Evolutionary conservation across 1,139 yeast genomes (phyloP), one percentile per base, ranked within the genome.

Genomic region (Candida gigantensis): DNA sequence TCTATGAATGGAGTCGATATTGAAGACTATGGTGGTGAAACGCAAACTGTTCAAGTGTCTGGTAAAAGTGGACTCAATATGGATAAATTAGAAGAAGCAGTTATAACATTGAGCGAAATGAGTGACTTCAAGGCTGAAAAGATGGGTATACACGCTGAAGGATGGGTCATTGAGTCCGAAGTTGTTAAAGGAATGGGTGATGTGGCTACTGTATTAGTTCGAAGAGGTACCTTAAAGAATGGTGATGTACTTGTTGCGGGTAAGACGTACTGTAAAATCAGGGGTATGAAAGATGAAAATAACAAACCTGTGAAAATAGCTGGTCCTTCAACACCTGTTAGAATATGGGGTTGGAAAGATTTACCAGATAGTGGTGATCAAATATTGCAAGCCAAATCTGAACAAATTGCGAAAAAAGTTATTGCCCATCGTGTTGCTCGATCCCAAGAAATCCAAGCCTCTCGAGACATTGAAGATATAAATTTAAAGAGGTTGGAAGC

Each of bases 1-100:
- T 79, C 95, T 2, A 65, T 77, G 1, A 72, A 87, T 42, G 97
- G 80, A 3, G 80, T 92, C 13, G 94, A 87, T 47, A 83, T 88
- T 21, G 98, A 92, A 55, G 92, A 85, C 43, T 86, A 83, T 53
- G 98, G 99, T 39, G 98, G 99, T 35, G 97, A 92, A 20, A 84
- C 92, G 1, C 97, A 90, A 56, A 84, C 88, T 0, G 89, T 92
- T 2, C 77, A 79, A 40, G 92, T 94, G 1, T 85, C 96, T 17
- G 98, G 96, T 0, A 78, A 84, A 43, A 85, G 96, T 1, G 83
- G 83, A 0, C 62, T 80, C 41, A 88, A 88, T 46, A 89, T 92
- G 84, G 94, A 85, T 46, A 81, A 85, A 40, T 67, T 92, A 24
- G 97, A 90, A 55, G 96, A 90, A 57, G 89, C 96, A 2, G 82